Base-by-base conservation (phyloP, 192 early-diverging fungal genomes). In the Spizellomyces punctatus region DNA sequence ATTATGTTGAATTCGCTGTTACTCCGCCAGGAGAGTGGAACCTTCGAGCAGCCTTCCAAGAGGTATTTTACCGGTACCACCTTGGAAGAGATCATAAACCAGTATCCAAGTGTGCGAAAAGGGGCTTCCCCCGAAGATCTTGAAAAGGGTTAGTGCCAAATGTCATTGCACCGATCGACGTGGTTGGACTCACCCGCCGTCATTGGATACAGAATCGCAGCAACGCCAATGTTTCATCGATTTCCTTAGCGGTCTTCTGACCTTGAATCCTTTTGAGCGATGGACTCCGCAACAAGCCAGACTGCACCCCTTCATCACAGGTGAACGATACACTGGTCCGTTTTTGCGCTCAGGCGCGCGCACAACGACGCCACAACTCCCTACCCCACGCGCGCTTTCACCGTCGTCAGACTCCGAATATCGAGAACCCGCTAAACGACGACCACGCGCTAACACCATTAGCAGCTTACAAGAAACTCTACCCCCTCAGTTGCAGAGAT, bases 221-320 rank as follows among this genome's bases (percentile, higher is more conserved):
- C 89, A 82, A 71, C 88, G 95, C 5, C 59, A 82, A 16, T 88
- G 91, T 8, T 91, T 99, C 55, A 87, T 95, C 49, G 95, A 99
- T 79, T 99, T 99, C 80, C 73, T 98, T 17, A 82, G 88, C 45
- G 96, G 96, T 10, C 78, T 98, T n/a, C 79, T 99, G 55, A 89
- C 91, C 52, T 68, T 98, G 43, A 96, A 99, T 64, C 96, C 95
- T 3, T 85, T 93, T 67, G 93, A 93, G 75, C 85, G 97, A 61
- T 98, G 96, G 96, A 91, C 94, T 9, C 96, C 97, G 14, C 91
- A 93, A 48, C 94, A 99, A 76, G 97, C 97, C 2, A 86, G 90
- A 16, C 80, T 91, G 75, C 97, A 99, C 68, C 97, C 97, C 9
- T 98, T 99, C 73, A 94, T 98, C 55, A 97, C 96, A 0, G 95